phyloP scores from a whole-genome alignment of 495 filamentous ascomycete species.

The Amorphotheca resinae region DNA sequence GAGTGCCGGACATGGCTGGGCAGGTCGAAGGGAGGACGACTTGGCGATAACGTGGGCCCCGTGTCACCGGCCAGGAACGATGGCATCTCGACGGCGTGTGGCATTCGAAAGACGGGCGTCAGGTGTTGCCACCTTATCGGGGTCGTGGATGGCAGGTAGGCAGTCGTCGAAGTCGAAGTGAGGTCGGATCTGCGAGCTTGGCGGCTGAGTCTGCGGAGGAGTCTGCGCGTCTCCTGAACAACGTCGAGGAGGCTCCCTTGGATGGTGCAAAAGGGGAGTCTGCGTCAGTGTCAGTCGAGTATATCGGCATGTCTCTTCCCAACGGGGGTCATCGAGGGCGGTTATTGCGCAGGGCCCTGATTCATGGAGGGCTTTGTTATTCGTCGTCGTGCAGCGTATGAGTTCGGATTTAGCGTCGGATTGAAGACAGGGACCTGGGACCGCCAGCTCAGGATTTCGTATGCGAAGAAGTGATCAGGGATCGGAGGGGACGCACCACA shows the following conservation, averaged over 20 bases:
- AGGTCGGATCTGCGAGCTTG: slow-evolving; percentile 14
- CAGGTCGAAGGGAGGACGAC: slow-evolving; percentile 24
- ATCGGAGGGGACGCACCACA: no score
- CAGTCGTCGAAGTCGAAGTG: slow-evolving; percentile 6
- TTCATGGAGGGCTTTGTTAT: not conserved
- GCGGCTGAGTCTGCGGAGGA: no score
- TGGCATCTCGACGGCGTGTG: slow-evolving; percentile 38
- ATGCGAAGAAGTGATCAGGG: no score
- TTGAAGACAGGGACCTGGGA: no score
- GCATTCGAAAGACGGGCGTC: slow-evolving; percentile 15
- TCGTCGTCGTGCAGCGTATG: no score
- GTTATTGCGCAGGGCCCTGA: not conserved
- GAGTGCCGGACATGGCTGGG: slow-evolving; percentile 26
- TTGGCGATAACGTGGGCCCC: slow-evolving; percentile 25
- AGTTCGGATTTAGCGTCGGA: no score
- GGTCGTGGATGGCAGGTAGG: slow-evolving; percentile 4
- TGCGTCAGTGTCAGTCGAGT: slow-evolving; percentile 1
- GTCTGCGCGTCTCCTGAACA: slow-evolving; percentile 4
- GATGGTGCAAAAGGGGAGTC: slow-evolving; percentile 1
- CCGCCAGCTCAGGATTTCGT: no score
- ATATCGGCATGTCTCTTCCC: slow-evolving; percentile 13
- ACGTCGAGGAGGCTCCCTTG: not conserved
- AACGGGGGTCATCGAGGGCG: not conserved
- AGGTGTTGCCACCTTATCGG: slow-evolving; percentile 18
- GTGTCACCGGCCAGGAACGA: slow-evolving; percentile 42